Base-by-base conservation (phyloP, 176 grass and related monocot genomes). In the Phragmites australis region DNA sequence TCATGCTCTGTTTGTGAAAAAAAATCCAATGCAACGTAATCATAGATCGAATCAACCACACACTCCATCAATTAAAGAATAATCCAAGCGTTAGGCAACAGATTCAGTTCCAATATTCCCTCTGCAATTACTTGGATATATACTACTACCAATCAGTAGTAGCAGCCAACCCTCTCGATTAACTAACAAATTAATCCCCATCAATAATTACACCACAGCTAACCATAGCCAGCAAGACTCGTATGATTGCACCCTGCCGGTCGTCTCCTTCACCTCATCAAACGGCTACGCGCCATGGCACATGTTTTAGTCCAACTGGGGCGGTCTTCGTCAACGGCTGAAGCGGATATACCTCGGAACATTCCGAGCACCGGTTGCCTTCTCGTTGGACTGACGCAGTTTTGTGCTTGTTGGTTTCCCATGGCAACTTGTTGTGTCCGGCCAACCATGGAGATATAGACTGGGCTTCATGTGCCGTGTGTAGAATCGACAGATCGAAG, bases 281-380 rank as follows among this genome's bases (percentile, higher is more conserved):
- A 58, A 49, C 21, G 56, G 40, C 21, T 40, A 22, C 21, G 5
- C 21, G 31, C 39, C 56, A 32, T 50, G 41, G 40, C 54, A 9
- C 22, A 43, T 79, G 63, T 44, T 52, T 30, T 64, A 25, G 32
- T 37, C 55, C n/a, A 12, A 26, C 5, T 6, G n/a, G 6, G 34
- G 10, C 29, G 6, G 27, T 66, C 68, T 9, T 55, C 21, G 76
- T 80, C 68, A 80, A 80, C 58, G 58, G 50, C 10, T 15, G 1
- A 21, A 73, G 2, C 46, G 76, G 9, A 86, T 86, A 80, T 80
- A n/a, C 76, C 50, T 2, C 0, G 27, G 68, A 10, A 86, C 50
- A 86, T 86, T 63, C 81, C 12, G 34, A 11, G 6, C 21, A 6
- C 2, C 17, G 8, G 6, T 53, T n/a, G n/a, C 44, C 39, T 70